Evolutionary conservation across 2,329 filamentous ascomycete species (phyloP).

Genomic region (Coniochaeta sp.): DNA sequence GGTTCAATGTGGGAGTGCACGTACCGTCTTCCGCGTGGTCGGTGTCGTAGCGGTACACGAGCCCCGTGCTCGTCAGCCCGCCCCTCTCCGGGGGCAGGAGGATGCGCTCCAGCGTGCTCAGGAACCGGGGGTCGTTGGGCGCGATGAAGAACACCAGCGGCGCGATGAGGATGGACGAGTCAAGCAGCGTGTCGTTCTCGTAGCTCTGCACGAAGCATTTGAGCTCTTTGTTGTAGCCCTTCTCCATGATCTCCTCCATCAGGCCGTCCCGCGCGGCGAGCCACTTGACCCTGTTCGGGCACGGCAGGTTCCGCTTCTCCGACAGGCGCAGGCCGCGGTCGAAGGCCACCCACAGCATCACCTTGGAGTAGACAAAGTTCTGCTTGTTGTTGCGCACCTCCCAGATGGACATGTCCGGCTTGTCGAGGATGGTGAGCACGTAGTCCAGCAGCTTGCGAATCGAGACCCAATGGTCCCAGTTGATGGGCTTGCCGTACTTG

Average conservation of each 20-base stretch:
- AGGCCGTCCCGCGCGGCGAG: conserved; percentile 57
- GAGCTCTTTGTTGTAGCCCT: conserved; percentile 63
- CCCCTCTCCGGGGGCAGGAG: conserved; percentile 67
- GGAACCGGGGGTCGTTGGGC: conserved; percentile 69
- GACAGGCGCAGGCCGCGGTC: conserved; percentile 67
- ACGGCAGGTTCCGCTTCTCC: conserved; percentile 70
- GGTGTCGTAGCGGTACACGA: conserved; percentile 71
- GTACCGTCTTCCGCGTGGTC: conserved; percentile 61
- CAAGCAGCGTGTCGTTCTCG: conserved; percentile 61
- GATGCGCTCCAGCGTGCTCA: conserved; percentile 65
- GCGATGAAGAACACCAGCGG: conserved; percentile 75
- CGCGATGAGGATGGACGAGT: conserved; percentile 69
- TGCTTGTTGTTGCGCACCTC: conserved; percentile 70
- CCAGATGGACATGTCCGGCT: conserved; percentile 78
- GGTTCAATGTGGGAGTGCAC: conserved; percentile 13
- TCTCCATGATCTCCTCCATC: conserved; percentile 73
- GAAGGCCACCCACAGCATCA: conserved; percentile 78
- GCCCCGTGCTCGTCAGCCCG: conserved; percentile 65
- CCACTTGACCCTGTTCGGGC: conserved; percentile 63
- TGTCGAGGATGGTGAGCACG: conserved; percentile 58
- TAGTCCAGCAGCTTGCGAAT: conserved; percentile 66
- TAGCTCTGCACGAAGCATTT: conserved; percentile 70
- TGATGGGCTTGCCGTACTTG: conserved; percentile 69
- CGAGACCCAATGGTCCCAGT: conserved; percentile 69
- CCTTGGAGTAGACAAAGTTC: conserved; percentile 74